These are phyloP conservation scores for Podospora appendiculata DNA, from an alignment of 495 filamentous ascomycete genomes.

Conservation along the genomic window DNA sequence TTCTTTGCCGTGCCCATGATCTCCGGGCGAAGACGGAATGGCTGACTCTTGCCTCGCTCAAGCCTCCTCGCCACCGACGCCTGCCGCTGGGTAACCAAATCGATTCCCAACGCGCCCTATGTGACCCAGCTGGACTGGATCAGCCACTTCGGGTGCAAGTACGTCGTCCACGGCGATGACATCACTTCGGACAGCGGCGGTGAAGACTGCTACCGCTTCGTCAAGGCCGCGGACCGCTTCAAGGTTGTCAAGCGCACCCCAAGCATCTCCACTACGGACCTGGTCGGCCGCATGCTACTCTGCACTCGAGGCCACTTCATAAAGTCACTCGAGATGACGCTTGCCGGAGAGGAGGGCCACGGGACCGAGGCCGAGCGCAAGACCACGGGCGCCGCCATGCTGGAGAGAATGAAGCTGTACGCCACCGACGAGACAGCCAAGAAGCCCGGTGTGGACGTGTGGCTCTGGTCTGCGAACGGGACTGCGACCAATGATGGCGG, in stretches of 20 bases:
- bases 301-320: slow-evolving; percentile 88
- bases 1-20: not conserved
- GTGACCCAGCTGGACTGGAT: slow-evolving; percentile 93
- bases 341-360: slow-evolving; percentile 64
- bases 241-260: slow-evolving; percentile 93
- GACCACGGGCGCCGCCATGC: slow-evolving; percentile 50
- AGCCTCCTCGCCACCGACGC: slow-evolving; percentile 77
- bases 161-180: slow-evolving; percentile 96
- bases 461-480: slow-evolving; percentile 57
- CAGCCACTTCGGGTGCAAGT: slow-evolving; percentile 84
- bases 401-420: slow-evolving; percentile 69
- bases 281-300: slow-evolving; percentile 93
- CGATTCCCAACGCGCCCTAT: slow-evolving; percentile 83
- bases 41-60: slow-evolving; percentile 12
- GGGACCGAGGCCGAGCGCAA: slow-evolving; percentile 59
- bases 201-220: slow-evolving; percentile 93
- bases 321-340: slow-evolving; percentile 55
- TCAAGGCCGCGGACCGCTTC: slow-evolving; percentile 87
- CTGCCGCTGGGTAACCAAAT: slow-evolving; percentile 84
- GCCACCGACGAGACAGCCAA: slow-evolving; percentile 75
- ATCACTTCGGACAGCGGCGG: slow-evolving; percentile 89
- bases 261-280: slow-evolving; percentile 91
- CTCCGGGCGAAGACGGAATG: not conserved
- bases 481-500: slow-evolving; percentile 41
- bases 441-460: slow-evolving; percentile 65